These are phyloP conservation scores for Penicillium sp. DNA, from an alignment of 2,329 filamentous ascomycete species.

Conservation along the genomic window DNA sequence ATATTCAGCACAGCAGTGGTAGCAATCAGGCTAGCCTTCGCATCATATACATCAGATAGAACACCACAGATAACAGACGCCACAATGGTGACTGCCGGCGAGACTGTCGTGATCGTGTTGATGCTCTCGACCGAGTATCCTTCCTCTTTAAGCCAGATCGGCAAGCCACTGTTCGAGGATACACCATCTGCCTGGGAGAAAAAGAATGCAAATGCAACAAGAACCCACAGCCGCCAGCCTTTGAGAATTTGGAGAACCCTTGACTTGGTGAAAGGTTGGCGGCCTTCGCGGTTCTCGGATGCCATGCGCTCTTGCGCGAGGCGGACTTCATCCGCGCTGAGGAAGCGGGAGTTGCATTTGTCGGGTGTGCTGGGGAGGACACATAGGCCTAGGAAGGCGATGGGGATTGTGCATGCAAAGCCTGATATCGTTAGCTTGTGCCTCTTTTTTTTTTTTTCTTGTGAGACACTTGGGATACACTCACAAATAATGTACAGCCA, in stretches of 20 bases:
- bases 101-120: constrained; percentile 20
- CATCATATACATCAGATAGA: constrained; percentile 18
- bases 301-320: constrained; percentile 25
- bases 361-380: constrained; percentile 25
- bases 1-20: constrained; percentile 18
- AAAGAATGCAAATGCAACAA: constrained; percentile 23
- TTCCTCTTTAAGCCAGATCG: constrained; percentile 24
- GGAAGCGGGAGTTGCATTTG: constrained; percentile 20
- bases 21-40: constrained; percentile 18
- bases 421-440: constrained; percentile 4
- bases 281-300: constrained; percentile 20
- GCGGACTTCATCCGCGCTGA: constrained; percentile 18
- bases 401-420: constrained; percentile 25
- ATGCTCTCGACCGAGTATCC: constrained; percentile 23
- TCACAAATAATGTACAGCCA: constrained; percentile 23
- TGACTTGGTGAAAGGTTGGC: constrained; percentile 20
- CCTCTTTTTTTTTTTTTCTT: background rate
- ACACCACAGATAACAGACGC: constrained; percentile 20
- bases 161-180: constrained; percentile 23
- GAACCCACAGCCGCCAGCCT: constrained; percentile 19
- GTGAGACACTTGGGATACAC: background rate
- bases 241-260: constrained; percentile 17
- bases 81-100: constrained; percentile 19
- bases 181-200: constrained; percentile 26
- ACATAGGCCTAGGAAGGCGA: constrained; percentile 23